These are phyloP conservation scores for Suillus variegatus DNA, from an alignment of 768 basidiomycete genomes.

Conservation along the genomic window DNA sequence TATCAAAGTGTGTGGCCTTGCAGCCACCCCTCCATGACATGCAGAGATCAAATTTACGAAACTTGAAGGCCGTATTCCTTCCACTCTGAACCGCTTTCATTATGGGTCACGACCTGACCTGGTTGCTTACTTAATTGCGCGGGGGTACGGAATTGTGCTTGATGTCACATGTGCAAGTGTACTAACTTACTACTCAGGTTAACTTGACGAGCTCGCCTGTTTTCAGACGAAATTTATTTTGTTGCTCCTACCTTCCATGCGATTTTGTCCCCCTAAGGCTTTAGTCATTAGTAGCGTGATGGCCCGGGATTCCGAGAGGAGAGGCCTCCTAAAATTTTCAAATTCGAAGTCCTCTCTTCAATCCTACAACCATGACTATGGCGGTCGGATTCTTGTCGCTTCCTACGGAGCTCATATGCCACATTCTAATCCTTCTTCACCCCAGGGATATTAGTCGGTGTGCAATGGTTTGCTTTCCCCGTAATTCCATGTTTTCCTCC, in stretches of 20 bases:
- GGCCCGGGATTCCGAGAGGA: too few relatives aligned
- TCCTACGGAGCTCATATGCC: neutral
- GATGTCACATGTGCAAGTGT: too few relatives aligned
- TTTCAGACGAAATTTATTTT: too few relatives aligned
- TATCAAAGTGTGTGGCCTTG: neutral
- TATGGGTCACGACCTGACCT: neutral
- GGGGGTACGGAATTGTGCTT: too few relatives aligned
- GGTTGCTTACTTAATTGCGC: too few relatives aligned
- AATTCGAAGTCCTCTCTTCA: neutral
- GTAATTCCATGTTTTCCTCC: neutral
- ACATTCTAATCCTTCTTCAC: neutral
- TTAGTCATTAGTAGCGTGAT: too few relatives aligned
- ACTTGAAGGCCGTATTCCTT: too few relatives aligned
- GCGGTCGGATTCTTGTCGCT: neutral
- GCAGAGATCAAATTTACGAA: conserved; percentile 10
- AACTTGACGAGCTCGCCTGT: too few relatives aligned
- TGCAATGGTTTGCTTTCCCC: neutral
- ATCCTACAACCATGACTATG: neutral
- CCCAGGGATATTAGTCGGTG: neutral
- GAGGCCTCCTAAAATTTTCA: neutral
- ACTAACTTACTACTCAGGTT: too few relatives aligned
- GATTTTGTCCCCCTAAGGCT: too few relatives aligned
- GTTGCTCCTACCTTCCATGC: too few relatives aligned
- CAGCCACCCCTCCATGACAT: too few relatives aligned
- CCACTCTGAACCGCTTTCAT: conserved; percentile 1